These are phyloP conservation scores for Zhuliangozyma blackwelliae DNA, from an alignment of 1,139 yeast genomes.

Conservation along the genomic window DNA sequence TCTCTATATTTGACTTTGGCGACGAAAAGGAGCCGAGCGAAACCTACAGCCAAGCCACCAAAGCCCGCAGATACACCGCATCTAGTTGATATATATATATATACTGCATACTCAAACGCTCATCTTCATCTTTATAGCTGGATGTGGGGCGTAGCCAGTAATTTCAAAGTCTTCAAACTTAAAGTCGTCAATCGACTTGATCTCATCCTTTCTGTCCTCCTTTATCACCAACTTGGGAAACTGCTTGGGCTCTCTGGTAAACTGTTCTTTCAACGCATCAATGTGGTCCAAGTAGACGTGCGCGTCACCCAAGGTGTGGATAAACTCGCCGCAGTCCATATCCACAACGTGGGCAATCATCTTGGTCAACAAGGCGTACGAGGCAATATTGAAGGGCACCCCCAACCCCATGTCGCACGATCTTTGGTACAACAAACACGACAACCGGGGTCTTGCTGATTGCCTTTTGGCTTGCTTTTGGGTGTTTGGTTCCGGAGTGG, in stretches of 20 bases:
- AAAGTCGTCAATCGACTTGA: constrained; percentile 79
- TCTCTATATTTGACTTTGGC: constrained; percentile 28
- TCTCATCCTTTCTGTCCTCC: constrained; percentile 44
- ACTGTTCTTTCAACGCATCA: constrained; percentile 81
- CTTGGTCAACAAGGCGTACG: constrained; percentile 84
- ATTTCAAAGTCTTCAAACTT: constrained; percentile 82
- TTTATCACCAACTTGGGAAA: constrained; percentile 78
- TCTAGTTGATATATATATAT: constrained; percentile 4
- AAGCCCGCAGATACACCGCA: constrained; percentile 12
- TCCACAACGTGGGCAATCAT: constrained; percentile 95
- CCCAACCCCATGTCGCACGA: constrained; percentile 99
- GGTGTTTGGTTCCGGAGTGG: constrained; percentile 12
- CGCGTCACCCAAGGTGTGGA: constrained; percentile 95
- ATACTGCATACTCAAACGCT: constrained; percentile 36
- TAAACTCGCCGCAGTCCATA: constrained; percentile 91
- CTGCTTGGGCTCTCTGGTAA: constrained; percentile 63
- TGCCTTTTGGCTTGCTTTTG: constrained; percentile 12
- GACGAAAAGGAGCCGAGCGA: constrained; percentile 6
- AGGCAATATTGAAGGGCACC: constrained; percentile 96
- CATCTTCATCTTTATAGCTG: constrained; percentile 83
- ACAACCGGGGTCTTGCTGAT: constrained; percentile 54
- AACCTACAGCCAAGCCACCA: constrained; percentile 1
- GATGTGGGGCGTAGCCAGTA: constrained; percentile 73
- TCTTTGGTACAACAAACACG: constrained; percentile 89
- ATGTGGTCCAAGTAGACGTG: constrained; percentile 92